Evolutionary conservation across 1,284 basidiomycete genomes (phyloP), one percentile per base, ranked within the genome.

Genomic region (Fomitopsis palustris): DNA sequence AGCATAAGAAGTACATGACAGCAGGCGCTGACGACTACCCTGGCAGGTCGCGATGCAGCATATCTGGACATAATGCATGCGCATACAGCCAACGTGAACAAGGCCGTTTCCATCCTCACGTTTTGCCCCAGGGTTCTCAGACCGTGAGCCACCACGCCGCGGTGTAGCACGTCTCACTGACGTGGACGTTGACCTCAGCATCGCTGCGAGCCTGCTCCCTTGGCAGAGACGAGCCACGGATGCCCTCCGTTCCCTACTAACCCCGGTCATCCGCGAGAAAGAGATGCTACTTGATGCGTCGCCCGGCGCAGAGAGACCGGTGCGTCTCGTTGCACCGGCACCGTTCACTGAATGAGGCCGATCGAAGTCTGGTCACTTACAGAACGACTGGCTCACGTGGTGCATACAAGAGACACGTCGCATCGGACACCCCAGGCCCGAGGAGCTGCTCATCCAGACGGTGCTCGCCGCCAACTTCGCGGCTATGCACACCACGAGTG

Each of bases 391-490:
- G 70, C 67, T 72, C 4, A 68, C 65, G 47, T 67, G 59, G 31
- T 65, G 81, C 17, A 71, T 80, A 64, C 75, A 76, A n/a, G 70
- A 71, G n/a, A 73, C 74, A 17, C 63, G 61, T 54, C 71, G 64
- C 37, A 68, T 66, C 42, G 70, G 72, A 21, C 67, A 62, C 60
- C 74, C 65, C 52, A 64, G 70, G 53, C 70, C 60, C 27, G 71
- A 66, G 55, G 35, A 56, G 25, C 69, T 72, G 53, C 74, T 65
- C 58, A 67, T 75, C 52, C 73, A 56, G 19, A 45, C 78, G 29
- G 72, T 81, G 56, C 69, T 82, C 23, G 65, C 75, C 35, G 62
- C 80, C 23, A 81, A 81, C 64, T 78, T 81, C 59, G 74, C 76
- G 12, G 72, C 77, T 2, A 66, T 79, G 52, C 77, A 79, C 54